Evolutionary conservation across 371 early-diverging fungal species (phyloP), one percentile per base, ranked within the genome.

Genomic region (Rhizopus sp.): DNA sequence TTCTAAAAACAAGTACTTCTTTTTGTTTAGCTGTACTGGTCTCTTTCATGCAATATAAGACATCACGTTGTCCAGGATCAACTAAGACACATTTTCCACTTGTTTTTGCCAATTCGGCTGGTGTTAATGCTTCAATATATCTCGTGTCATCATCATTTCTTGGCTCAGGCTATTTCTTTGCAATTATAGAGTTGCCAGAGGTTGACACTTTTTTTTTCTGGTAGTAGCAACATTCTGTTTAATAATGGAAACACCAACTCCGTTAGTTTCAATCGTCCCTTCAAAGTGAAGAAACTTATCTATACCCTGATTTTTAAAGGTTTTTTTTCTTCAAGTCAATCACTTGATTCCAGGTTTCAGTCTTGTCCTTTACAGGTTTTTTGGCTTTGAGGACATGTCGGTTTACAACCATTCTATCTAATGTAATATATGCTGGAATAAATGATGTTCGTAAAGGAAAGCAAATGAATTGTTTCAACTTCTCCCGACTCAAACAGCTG

Each of bases 171-270:
- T 7, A 6, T 38, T 38, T 12, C 38, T 38, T 38, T 12, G 38
- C 6, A 6, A 38, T 12, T 38, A 6, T 12, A n/a, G n/a, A n/a
- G n/a, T n/a, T n/a, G n/a, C n/a, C n/a, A n/a, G n/a, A n/a, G n/a
- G n/a, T n/a, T n/a, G 12, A 38, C 6, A 12, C 12, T 12, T 38
- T 12, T 12, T 38, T 38, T 12, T 38, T 38, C 38, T 38, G 6
- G 38, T 38, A 12, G 38, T 38, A 38, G 7, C 38, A 7, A 12
- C 12, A 38, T 6, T 38, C 38, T 46, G 7, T 29, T 46, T 46
- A 6, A 46, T 7, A 29, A 15, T 7, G 15, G 46, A 46, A 46
- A 46, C 46, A 29, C 46, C 46, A 46, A 46, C 46, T 9, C 46
- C 46, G 29, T 46, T 29, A 8, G 46, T 46, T 46, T 46, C 16